Evolutionary conservation across 257 asterid genomes (phyloP), one percentile per base, ranked within the genome.

Genomic region (Petunia axillaris): DNA sequence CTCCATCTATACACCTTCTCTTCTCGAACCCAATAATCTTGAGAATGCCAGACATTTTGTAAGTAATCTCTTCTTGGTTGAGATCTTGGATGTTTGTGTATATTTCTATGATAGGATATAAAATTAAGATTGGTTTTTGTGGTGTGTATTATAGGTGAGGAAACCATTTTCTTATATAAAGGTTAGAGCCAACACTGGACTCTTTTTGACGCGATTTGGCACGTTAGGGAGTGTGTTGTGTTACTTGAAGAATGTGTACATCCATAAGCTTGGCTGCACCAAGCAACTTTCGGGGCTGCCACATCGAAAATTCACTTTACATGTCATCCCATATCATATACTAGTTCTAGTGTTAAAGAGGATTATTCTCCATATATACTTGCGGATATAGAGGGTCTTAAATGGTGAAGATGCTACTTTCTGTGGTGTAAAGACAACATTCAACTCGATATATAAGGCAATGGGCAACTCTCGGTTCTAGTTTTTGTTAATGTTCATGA

Each of bases 221-320:
- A 38, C 52, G 74, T 40, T 5, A 5, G 36, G 9, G 40, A 65
- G 74, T 65, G 74, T 65, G 74, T 14, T 39, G 6, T 65, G 50
- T 40, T 40, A 40, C 52, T 1, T 65, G 13, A 65, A 14, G 74
- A 65, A 39, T 39, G 74, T 65, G 74, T 52, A 39, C 2, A 35
- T 52, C 37, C 40, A 25, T 11, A 6, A 35, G 64, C 16, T 16
- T 50, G 75, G 41, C 77, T 15, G 53, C 53, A 48, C 8, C 7
- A 46, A 46, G 52, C 52, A 4, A 46, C 52, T 46, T 46, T 4
- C 8, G 67, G 64, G 76, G 50, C 63, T 15, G 40, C 82, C 82
- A 64, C 55, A 8, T 16, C 58, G 25, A 52, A 80, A 80, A 25
- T 35, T 57, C 78, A 8, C 38, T 14, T 75, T 67, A 75, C 84